These are phyloP conservation scores for Trichoderma koningii DNA, from an alignment of 2,329 filamentous ascomycete genomes.

Conservation along the genomic window DNA sequence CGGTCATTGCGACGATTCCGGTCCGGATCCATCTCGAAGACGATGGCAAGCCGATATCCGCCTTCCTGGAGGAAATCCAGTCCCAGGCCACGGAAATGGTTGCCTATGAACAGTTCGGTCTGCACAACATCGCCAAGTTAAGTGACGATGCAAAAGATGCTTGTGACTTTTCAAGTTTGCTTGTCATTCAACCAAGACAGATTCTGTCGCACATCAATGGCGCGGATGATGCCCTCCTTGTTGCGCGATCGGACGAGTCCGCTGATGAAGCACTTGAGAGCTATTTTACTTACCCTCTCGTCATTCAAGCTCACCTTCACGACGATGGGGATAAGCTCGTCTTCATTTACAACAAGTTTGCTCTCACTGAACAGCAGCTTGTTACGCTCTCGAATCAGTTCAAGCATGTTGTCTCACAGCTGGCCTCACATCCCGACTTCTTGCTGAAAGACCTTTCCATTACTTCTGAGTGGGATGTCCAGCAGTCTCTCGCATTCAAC, in stretches of 20 bases:
- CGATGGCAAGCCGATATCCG: background rate
- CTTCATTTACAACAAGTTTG: slow-evolving; percentile 10
- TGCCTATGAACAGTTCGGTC: slow-evolving; percentile 32
- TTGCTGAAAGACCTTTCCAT: background rate
- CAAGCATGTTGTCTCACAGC: slow-evolving; percentile 4
- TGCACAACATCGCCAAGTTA: slow-evolving; percentile 27
- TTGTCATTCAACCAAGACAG: slow-evolving; percentile 18
- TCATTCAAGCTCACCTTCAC: slow-evolving; percentile 20
- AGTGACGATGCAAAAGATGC: slow-evolving; percentile 12
- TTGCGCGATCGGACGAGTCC: background rate
- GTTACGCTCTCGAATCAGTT: slow-evolving; percentile 13
- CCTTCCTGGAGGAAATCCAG: slow-evolving; percentile 25
- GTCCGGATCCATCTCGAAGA: slow-evolving; percentile 24
- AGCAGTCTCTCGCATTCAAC: background rate
- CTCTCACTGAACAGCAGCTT: slow-evolving; percentile 12
- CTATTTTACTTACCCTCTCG: slow-evolving; percentile 23
- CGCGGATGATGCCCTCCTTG: background rate
- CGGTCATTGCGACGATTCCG: slow-evolving; percentile 29
- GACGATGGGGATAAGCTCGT: slow-evolving; percentile 5
- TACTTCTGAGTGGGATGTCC: slow-evolving; percentile 6
- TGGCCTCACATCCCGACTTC: background rate
- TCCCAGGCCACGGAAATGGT: slow-evolving; percentile 30
- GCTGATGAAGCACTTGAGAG: background rate
- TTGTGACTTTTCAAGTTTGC: slow-evolving; percentile 18
- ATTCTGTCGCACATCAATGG: background rate